phyloP scores from a whole-genome alignment of 1,284 basidiomycete species.

The Ganoderma leucocontextum region DNA sequence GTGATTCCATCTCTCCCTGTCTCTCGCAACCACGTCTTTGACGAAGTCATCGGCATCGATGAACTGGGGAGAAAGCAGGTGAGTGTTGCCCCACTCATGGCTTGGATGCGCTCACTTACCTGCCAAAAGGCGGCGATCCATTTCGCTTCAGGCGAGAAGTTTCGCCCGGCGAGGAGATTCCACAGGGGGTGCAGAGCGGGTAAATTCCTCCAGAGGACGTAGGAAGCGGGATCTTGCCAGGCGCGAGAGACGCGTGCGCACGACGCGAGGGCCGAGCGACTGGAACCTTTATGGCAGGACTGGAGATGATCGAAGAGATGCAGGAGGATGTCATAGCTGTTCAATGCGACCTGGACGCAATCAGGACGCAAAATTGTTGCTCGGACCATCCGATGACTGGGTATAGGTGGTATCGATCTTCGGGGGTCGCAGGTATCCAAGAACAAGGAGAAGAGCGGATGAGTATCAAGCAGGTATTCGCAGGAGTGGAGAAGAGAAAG shows the following conservation, averaged over 20 bases:
- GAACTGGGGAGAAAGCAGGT: background rate
- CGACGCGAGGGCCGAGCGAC: constrained; percentile 15
- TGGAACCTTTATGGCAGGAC: background rate
- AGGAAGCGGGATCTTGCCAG: constrained; percentile 27
- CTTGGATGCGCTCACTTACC: constrained; percentile 5
- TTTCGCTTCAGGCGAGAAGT: constrained; percentile 22
- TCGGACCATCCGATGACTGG: background rate
- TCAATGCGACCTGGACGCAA: background rate
- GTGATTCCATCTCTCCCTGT: constrained; percentile 19
- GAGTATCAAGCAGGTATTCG: background rate
- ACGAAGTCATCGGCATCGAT: constrained; percentile 23
- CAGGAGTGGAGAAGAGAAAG: background rate
- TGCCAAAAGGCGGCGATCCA: constrained; percentile 27
- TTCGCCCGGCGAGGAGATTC: constrained; percentile 22
- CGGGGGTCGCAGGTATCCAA: background rate
- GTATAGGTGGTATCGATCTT: background rate
- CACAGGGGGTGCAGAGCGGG: constrained; percentile 26
- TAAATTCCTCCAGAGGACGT: constrained; percentile 25
- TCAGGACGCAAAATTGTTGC: background rate
- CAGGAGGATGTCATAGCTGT: constrained; percentile 23
- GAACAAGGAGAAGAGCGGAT: background rate
- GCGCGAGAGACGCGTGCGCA: constrained; percentile 25
- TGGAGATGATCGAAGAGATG: constrained; percentile 22
- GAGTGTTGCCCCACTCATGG: background rate
- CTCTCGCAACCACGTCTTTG: constrained; percentile 10